Evolutionary conservation across 2,329 filamentous ascomycete genomes (phyloP).

Genomic region (Pyricularia grisea): DNA sequence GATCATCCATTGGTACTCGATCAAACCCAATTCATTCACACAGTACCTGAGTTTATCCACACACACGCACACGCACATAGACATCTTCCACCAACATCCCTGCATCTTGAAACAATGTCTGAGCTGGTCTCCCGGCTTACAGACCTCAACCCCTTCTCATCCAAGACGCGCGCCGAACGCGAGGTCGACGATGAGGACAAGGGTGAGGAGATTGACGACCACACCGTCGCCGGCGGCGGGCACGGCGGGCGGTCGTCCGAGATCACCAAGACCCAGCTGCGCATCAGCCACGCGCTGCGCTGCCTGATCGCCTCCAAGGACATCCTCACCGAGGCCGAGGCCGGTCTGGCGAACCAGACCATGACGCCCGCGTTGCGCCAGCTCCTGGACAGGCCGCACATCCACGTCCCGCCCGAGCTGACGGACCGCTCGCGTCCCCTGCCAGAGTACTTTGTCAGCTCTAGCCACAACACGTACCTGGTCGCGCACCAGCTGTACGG

Average conservation of each 20-base stretch:
- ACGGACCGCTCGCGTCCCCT: slow-evolving; percentile 50
- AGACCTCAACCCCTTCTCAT: slow-evolving; percentile 2
- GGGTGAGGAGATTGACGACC: slow-evolving; percentile 40
- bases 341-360: slow-evolving; percentile 23
- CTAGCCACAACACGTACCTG: slow-evolving; percentile 66
- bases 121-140: background rate
- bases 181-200: slow-evolving; percentile 32
- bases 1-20: background rate
- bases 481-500: slow-evolving; percentile 62
- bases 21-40: background rate
- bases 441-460: slow-evolving; percentile 63
- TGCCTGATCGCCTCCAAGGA: slow-evolving; percentile 43
- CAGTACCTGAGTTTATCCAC: background rate
- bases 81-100: background rate
- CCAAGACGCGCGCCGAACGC: background rate
- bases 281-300: slow-evolving; percentile 49
- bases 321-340: slow-evolving; percentile 38
- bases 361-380: slow-evolving; percentile 34
- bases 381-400: slow-evolving; percentile 47
- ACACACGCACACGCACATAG: background rate
- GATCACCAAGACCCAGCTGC: slow-evolving; percentile 41
- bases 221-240: slow-evolving; percentile 44
- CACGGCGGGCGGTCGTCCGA: slow-evolving; percentile 37
- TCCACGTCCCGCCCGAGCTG: slow-evolving; percentile 43
- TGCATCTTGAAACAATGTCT: background rate